Conservation (phyloP, 2,329 filamentous ascomycete genomes). For the Talaromyces sp. region DNA sequence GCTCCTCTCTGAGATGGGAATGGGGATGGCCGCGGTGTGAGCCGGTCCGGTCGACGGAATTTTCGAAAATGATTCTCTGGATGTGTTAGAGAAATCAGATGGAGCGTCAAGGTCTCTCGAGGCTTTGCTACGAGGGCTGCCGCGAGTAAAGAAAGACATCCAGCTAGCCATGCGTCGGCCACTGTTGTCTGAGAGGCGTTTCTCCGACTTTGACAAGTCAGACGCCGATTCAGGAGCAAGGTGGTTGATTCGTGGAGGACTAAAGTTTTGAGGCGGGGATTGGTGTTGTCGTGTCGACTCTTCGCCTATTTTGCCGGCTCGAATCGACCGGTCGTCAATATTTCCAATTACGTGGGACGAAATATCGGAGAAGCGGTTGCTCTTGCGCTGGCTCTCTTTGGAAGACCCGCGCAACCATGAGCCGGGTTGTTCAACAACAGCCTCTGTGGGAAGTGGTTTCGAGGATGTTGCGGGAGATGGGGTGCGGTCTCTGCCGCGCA, state of each 20-base stretch:
- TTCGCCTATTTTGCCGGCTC: conserved; percentile 20
- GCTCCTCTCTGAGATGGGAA: conserved; percentile 32
- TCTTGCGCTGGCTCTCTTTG: conserved; percentile 18
- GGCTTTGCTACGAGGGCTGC: conserved; percentile 52
- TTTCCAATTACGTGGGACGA: conserved; percentile 27
- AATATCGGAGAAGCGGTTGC: conserved; percentile 22
- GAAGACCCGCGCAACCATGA: conserved; percentile 32
- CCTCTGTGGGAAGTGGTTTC: not conserved
- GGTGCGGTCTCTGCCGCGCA: conserved; percentile 10
- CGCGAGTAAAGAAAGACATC: conserved; percentile 70
- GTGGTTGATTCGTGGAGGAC: conserved; percentile 49
- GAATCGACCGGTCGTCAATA: conserved; percentile 29
- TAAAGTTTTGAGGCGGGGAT: conserved; percentile 44
- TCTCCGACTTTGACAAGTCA: conserved; percentile 46
- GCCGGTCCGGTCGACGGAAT: conserved; percentile 42
- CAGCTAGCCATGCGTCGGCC: conserved; percentile 48
- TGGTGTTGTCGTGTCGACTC: conserved; percentile 27
- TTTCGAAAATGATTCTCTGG: conserved; percentile 74
- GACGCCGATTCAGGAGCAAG: conserved; percentile 47
- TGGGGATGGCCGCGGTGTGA: conserved; percentile 26
- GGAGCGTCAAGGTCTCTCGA: conserved; percentile 45
- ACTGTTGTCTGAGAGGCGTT: conserved; percentile 53
- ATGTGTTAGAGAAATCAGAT: conserved; percentile 87
- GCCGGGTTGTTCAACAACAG: conserved; percentile 11
- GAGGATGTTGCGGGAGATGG: conserved; percentile 11